Base-by-base conservation (phyloP, 1,139 yeast species). In the Kodamaea derodonti region DNA sequence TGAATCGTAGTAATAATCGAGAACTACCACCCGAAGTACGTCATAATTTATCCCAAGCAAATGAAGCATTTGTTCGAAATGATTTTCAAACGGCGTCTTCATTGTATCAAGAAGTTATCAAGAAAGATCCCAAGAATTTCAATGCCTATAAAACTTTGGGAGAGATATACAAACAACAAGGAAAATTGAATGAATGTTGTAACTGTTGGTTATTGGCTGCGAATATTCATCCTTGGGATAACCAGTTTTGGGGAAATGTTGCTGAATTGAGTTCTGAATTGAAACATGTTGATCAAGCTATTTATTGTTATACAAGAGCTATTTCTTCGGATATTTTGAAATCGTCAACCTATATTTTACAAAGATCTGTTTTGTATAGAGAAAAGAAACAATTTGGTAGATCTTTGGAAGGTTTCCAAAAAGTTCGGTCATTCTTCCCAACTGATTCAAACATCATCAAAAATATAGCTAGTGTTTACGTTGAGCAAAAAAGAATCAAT, bases 131-230 rank as follows among this genome's bases (percentile, higher is more conserved):
- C 9, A 75, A 75, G 43, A 86, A 87, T 46, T 82, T 80, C 56
- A 75, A 81, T 38, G 97, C 97, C 0, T 90, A 85, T 57, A 84
- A 82, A 48, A 77, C 94, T 2, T 62, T 92, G 36, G 97, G 95
- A 30, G 95, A 84, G 47, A 86, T 92, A 29, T 84, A 84, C 47
- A 76, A 80, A 39, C 72, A 77, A 36, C 78, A 78, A 39, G 87
- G 84, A 0, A 73, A 83, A 34, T 56, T 73, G 34, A 76, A 80
- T 45, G 81, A 81, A 48, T 85, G 95, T 42, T 80, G 95, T 51
- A 77, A 78, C 39, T 80, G 86, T 24, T 84, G 95, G 85, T 70
- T 86, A 38, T 60, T 84, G 25, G 97, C 95, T 1, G 95, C 95
- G 1, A 87, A 81, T 52, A 66, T 85, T 20, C 84, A 83, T 47